phyloP scores from a whole-genome alignment of 2,329 filamentous ascomycete species.

The Ophiostoma sp. region DNA sequence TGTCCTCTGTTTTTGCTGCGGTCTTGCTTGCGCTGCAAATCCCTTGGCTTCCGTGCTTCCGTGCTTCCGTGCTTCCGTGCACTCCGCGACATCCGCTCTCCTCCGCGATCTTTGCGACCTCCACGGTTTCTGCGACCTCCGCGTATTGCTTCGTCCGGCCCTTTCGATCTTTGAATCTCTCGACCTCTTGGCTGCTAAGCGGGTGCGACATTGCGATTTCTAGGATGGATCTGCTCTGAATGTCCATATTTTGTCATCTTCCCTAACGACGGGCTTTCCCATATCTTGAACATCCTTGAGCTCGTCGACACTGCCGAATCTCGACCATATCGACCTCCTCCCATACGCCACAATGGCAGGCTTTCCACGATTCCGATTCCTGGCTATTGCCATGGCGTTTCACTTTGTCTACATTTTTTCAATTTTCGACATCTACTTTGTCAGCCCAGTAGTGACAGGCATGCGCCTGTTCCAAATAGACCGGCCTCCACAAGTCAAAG shows the following conservation, averaged over 20 bases:
- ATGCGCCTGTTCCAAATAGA: constrained; percentile 79
- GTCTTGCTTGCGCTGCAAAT: background rate
- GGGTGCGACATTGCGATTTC: background rate
- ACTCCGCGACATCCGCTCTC: background rate
- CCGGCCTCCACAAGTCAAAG: constrained; percentile 51
- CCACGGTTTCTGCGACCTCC: background rate
- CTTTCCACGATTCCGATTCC: constrained; percentile 68
- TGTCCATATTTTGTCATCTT: background rate
- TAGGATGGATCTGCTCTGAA: constrained; percentile 3
- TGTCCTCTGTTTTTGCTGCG: background rate
- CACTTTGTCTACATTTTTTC: constrained; percentile 91
- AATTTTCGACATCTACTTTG: constrained; percentile 98
- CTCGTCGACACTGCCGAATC: background rate
- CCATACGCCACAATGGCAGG: constrained; percentile 43
- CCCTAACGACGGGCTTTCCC: constrained; percentile 7
- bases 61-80: background rate
- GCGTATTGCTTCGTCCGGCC: no score
- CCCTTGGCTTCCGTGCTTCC: background rate
- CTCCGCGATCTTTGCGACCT: background rate
- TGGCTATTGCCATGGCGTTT: constrained; percentile 84
- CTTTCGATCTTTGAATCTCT: background rate
- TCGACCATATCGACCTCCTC: background rate
- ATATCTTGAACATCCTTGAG: background rate
- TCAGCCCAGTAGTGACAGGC: constrained; percentile 92
- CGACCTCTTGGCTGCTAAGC: background rate